Evolutionary conservation across 352 stramenopile species (phyloP), one percentile per base, ranked within the genome.

Genomic region (Phytopythium delawarense): DNA sequence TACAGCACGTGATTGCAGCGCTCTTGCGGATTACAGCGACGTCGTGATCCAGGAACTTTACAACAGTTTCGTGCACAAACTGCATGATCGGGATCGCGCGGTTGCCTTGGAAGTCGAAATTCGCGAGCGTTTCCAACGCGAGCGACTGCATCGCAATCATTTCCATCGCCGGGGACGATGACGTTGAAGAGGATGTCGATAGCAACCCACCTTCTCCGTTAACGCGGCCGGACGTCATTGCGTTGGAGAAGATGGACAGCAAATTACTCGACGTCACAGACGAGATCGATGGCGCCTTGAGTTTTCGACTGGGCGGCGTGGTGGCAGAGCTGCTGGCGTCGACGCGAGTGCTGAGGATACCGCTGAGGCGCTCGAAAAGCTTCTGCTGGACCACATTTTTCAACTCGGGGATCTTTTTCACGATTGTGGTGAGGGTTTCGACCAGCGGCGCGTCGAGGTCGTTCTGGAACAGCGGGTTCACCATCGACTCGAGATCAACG

Each of bases 41-140:
- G 49, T 96, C 87, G 59, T 96, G 85, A 42, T 96, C 87, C 16
- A 96, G 71, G 55, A 94, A 96, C 48, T 92, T 94, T 5, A 94
- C 87, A 25, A 96, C 87, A 7, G 80, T 91, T 65, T 93, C 82
- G 52, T 96, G 87, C 45, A 96, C 85, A 67, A 93, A 93, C 57
- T 92, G 82, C 80, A 96, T 88, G 70, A 96, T 87, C 12, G 87
- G 87, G 42, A 96, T 92, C 30, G 88, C 72, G 20, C 85, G 84
- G 54, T 92, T 96, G 21, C 85, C 85, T 40, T 90, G 79, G 52
- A 96, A 96, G 52, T 96, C 85, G 62, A 96, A 96, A 34, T 87
- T 91, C 7, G 85, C 84, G 8, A 96, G 70, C 35, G 87, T 96
- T 61, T 96, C 87, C 18, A 96, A 68, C 35, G 87, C 87, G 13